Evolutionary conservation across 2,329 filamentous ascomycete species (phyloP), one percentile per base, ranked within the genome.

Genomic region (Epichloe hybrida): DNA sequence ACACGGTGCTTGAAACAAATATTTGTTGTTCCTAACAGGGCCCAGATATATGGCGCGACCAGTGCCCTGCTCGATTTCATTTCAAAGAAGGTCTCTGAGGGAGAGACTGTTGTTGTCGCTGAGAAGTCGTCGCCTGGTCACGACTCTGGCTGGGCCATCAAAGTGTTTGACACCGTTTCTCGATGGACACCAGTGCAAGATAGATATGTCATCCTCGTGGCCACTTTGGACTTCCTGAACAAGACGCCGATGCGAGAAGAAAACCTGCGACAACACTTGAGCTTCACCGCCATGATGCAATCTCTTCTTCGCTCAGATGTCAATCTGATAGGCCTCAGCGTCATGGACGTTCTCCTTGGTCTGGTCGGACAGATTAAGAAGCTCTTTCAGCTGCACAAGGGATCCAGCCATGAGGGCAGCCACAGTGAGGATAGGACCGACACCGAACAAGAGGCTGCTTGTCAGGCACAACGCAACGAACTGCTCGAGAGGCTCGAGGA

Each of bases 121-220:
- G 65, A 74, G 50, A 59, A 66, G 13, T 56, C 67, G 12, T 56
- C 67, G 12, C 63, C 67, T 23, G 70, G 64, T 9, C 65, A 67
- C 42, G 75, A 77, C 58, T 70, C 72, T 43, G 84, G 80, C 47
- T 97, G 91, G 91, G 84, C 88, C 2, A 84, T 88, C 27, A 84
- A 82, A 52, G 74, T 97, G 48, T 88, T 94, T 64, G 80, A 84
- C 59, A 77, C 90, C 54, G 77, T 91, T 49, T 83, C 88, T 15
- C 80, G 81, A 52, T 97, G 90, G 89, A 85, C 89, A 0, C 89
- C 93, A 0, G 90, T 97, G 2, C 91, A 97, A 64, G 88, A 95
- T 62, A 85, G 93, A 50, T 97, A 95, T 69, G 81, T 91, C 38
- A 93, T 97, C 51, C 74, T 96, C 45, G 78, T 95, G 44, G 85